A percentile compares a stretch with the other conserved stretches of the same genome.
Conservation (phyloP, 441 rosid genomes). For the Lepidium campestre region DNA sequence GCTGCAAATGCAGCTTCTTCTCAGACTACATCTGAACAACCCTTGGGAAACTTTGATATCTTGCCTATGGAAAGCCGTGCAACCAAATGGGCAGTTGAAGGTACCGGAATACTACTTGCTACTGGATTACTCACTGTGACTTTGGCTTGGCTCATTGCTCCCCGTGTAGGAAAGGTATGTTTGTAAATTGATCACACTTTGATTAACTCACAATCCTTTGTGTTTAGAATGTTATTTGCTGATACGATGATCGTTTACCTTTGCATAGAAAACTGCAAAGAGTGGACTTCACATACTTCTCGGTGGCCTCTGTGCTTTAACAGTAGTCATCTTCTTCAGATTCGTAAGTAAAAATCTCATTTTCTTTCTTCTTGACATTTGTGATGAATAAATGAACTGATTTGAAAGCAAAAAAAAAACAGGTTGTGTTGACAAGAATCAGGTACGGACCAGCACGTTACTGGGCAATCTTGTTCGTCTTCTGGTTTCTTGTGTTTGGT, state of each 20-base stretch:
- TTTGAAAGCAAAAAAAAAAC: conserved; percentile 14
- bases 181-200: background rate
- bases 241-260: background rate
- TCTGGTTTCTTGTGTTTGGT: conserved; percentile 98
- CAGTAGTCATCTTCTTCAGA: conserved; percentile 91
- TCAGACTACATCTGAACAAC: conserved; percentile 62
- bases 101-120: conserved; percentile 87
- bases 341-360: conserved; percentile 51
- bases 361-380: conserved; percentile 2
- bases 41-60: conserved; percentile 43
- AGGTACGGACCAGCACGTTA: conserved; percentile 94
- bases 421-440: conserved; percentile 86
- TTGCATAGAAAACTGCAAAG: conserved; percentile 75
- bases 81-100: conserved; percentile 94
- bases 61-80: conserved; percentile 57
- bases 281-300: conserved; percentile 91
- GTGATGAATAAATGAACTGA: background rate
- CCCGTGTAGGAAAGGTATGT: conserved; percentile 91
- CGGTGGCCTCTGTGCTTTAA: conserved; percentile 87
- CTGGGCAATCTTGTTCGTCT: conserved; percentile 91
- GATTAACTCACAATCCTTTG: background rate
- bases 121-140: conserved; percentile 85
- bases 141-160: conserved; percentile 94
- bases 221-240: background rate
- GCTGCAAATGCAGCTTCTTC: conserved; percentile 33